Base-by-base conservation (phyloP, 495 filamentous ascomycete genomes). In the Penicillium odoratum region DNA sequence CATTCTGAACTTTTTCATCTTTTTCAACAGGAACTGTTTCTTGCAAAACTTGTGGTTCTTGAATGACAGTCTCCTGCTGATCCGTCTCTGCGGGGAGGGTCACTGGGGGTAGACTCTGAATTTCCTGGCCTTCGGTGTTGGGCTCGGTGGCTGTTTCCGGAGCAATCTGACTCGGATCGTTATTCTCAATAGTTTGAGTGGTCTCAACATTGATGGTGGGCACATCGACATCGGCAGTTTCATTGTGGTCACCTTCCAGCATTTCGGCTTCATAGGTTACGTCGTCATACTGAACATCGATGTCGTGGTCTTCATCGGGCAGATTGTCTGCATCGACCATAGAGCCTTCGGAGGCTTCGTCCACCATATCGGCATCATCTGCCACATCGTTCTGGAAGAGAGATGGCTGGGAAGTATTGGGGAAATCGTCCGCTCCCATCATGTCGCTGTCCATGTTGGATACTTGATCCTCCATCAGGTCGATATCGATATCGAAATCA, bases 401-500 rank as follows among this genome's bases (percentile, higher is more conserved):
- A 21, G 66, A 68, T 2, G 69, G 73, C 16, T 76, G 66, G 18
- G 69, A 63, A 11, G 63, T 61, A n/a, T 69, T 69, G 3, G 64
- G 61, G 43, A 69, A 74, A 25, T 75, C 70, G 56, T 79, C 74
- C 40, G 81, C 84, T n/a, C 84, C 72, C 63, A 85, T 84, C 65
- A 84, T 81, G 59, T 91, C 87, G 58, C 83, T 83, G 57, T 89
- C 85, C 42, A 74, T 71, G 51, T 76, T 74, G 13, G 72, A 73
- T 38, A 62, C 67, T 30, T 81, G 74, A 9, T 78, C 81, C 53
- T 80, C 75, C 66, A 83, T 81, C 16, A 88, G 73, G 65, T 92
- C 88, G 60, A 91, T 76, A 60, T 91, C 88, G 61, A 91, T 88
- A 55, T 91, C 89, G 53, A 89, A 87, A 59, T 89, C 86, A 65